Base-by-base conservation (phyloP, 2,329 filamentous ascomycete genomes). In the Claviceps sorghi region DNA sequence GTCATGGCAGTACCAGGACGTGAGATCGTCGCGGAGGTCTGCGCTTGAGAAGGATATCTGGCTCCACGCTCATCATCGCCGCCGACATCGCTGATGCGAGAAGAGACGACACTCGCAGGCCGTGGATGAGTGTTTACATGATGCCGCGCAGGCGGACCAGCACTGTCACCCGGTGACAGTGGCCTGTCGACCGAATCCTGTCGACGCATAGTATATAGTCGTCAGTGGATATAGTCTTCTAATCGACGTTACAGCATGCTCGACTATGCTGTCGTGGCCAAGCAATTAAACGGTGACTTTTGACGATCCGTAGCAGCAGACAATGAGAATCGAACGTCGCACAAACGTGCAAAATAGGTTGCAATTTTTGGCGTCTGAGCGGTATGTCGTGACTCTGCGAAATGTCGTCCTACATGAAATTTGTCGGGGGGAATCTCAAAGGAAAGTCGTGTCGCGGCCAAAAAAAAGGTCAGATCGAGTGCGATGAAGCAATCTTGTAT, bases 61-160 rank as follows among this genome's bases (percentile, higher is more conserved):
- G 61, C 61, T 17, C 72, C 70, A 44, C 69, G 71, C 21, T 75
- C 77, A 58, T 82, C 77, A 51, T 81, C 76, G 21, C 75, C 79
- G 29, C 69, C 73, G 54, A 81, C 77, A 55, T 82, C 79, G 34
- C 83, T 87, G 76, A 87, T 83, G 55, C 80, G 80, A 53, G 83
- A 86, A 30, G 84, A 87, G 51, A 86, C 83, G 53, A 85, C 75
- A 57, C 82, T 85, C 47, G 80, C 74, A 22, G 78, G 74, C 34
- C 78, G 75, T 54, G 72, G 65, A 44, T 67, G 62, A 43, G 72
- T 64, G 62, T 70, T 67, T 2, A 30, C 44, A 19, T 29, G 5
- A 4, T 44, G 46, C 4, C 71, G 67, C 41, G 59, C 60, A 21
- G 68, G 64, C 51, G 72, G 70, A 54, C 63, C 62, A 52, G 65